Conservation (phyloP, 441 rosid genomes). For the Gossypium lobatum region DNA sequence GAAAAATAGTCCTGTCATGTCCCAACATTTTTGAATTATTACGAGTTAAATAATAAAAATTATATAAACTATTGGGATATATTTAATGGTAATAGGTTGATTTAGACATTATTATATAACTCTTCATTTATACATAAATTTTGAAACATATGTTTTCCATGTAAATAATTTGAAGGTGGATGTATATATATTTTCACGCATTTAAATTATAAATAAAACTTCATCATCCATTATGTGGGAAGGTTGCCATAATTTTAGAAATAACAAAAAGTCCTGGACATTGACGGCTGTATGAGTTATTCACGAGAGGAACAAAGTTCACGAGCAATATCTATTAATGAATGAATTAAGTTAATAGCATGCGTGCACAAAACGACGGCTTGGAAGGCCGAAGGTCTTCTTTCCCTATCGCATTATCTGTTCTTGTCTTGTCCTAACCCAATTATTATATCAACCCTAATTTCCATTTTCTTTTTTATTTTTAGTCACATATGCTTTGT, state of each 20-base stretch:
- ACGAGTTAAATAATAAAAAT: too few relatives aligned
- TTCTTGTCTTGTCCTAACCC: not conserved
- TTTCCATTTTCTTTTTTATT: not conserved
- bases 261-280: not conserved
- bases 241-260: too few relatives aligned
- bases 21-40: too few relatives aligned
- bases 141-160: too few relatives aligned
- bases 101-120: too few relatives aligned
- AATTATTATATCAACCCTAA: not conserved
- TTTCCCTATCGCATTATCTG: not conserved
- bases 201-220: too few relatives aligned
- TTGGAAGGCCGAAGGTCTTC: slow-evolving; percentile 21
- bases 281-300: slow-evolving; percentile 10
- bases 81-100: too few relatives aligned
- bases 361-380: slow-evolving; percentile 38
- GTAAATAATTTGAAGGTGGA: too few relatives aligned
- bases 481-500: not conserved
- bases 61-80: not conserved
- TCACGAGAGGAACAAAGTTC: slow-evolving; percentile 37
- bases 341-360: not conserved
- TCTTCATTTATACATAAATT: too few relatives aligned
- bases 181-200: too few relatives aligned
- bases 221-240: not conserved
- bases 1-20: too few relatives aligned
- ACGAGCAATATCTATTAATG: slow-evolving; percentile 21